Conservation (phyloP, 2,329 filamentous ascomycete species). For the Fonsecaea monophora region DNA sequence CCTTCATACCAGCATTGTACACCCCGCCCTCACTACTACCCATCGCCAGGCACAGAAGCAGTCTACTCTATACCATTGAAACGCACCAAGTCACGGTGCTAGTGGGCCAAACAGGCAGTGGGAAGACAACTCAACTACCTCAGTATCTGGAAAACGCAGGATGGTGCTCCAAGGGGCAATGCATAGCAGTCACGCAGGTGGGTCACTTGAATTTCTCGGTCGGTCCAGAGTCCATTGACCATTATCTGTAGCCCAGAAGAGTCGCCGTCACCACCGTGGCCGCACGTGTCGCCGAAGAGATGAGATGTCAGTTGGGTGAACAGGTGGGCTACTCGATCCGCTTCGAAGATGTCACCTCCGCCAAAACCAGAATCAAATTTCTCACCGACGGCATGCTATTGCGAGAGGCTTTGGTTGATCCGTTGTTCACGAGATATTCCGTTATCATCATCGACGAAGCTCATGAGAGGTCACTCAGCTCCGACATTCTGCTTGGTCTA, state of each 20-base stretch:
- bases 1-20: slow-evolving; percentile 78
- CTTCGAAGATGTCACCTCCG: slow-evolving; percentile 89
- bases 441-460: slow-evolving; percentile 98
- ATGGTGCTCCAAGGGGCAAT: slow-evolving; percentile 83
- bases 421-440: slow-evolving; percentile 86
- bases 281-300: slow-evolving; percentile 85
- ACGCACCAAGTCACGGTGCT: slow-evolving; percentile 84
- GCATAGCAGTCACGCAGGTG: slow-evolving; percentile 90
- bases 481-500: slow-evolving; percentile 86
- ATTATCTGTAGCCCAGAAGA: slow-evolving; percentile 71
- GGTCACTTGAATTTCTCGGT: slow-evolving; percentile 45
- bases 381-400: slow-evolving; percentile 91
- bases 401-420: slow-evolving; percentile 90
- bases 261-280: slow-evolving; percentile 93
- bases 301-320: slow-evolving; percentile 83
- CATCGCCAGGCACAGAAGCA: slow-evolving; percentile 81
- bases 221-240: slow-evolving; percentile 29
- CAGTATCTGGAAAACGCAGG: slow-evolving; percentile 87
- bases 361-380: slow-evolving; percentile 88
- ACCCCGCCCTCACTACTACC: slow-evolving; percentile 84
- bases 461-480: slow-evolving; percentile 90
- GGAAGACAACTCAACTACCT: slow-evolving; percentile 94
- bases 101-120: slow-evolving; percentile 91
- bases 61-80: slow-evolving; percentile 84
- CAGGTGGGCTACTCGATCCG: slow-evolving; percentile 91